These are phyloP conservation scores for Claviceps spartinae DNA, from an alignment of 2,329 filamentous ascomycete species.

Conservation along the genomic window DNA sequence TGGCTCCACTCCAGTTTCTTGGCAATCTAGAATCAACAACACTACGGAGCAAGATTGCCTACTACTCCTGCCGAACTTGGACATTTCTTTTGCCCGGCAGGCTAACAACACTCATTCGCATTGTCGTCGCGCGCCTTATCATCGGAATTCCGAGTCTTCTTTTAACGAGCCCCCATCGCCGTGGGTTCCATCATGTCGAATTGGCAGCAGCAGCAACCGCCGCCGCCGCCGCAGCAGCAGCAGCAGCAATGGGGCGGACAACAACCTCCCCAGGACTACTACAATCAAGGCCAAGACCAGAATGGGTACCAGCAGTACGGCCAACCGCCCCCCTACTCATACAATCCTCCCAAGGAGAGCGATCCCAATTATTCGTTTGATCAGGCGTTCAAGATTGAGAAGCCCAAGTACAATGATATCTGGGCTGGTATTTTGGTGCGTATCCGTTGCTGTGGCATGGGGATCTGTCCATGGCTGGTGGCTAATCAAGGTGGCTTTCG, in stretches of 20 bases:
- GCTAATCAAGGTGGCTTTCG: neutral
- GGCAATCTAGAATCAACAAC: neutral
- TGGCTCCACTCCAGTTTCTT: neutral
- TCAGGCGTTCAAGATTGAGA: slow-evolving; percentile 68
- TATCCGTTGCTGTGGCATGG: slow-evolving; percentile 1
- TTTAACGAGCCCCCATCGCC: neutral
- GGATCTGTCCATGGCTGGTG: neutral
- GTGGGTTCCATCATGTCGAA: slow-evolving; percentile 2
- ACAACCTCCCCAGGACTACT: slow-evolving; percentile 6
- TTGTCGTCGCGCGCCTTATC: neutral
- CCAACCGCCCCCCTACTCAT: slow-evolving; percentile 20
- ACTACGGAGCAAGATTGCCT: too few relatives aligned
- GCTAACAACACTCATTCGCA: neutral
- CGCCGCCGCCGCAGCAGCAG: slow-evolving; percentile 1
- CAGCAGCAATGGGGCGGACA: slow-evolving; percentile 2
- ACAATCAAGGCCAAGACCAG: slow-evolving; percentile 10
- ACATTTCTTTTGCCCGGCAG: neutral
- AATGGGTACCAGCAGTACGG: slow-evolving; percentile 15
- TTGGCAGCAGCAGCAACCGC: neutral
- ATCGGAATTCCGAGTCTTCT: neutral
- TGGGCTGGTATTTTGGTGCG: slow-evolving; percentile 73
- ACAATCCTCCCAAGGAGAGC: slow-evolving; percentile 23
- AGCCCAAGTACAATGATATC: slow-evolving; percentile 77
- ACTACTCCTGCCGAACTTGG: neutral
- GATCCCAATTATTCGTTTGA: slow-evolving; percentile 51